Evolutionary conservation across 2,329 filamentous ascomycete species (phyloP), one percentile per base, ranked within the genome.

Genomic region (Fusarium lateritium): DNA sequence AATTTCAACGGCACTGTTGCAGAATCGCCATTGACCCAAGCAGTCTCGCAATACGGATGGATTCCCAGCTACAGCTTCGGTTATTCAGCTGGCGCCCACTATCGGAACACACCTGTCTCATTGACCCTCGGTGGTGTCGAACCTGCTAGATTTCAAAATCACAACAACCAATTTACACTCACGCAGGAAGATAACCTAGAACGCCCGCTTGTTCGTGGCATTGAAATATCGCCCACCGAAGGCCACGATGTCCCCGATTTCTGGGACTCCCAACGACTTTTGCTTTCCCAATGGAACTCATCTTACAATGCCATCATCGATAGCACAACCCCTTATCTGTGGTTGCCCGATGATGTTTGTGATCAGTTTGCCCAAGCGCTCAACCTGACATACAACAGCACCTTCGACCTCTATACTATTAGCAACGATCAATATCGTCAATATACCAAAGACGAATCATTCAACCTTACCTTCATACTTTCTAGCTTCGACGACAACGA

Each of bases 31-130:
- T 74, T 90, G 73, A 79, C 86, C 69, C 78, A 89, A 74, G 79
- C 91, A 52, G 86, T 92, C 43, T 85, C 89, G 73, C 78, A 84
- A 13, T 83, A 85, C 58, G 86, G 86, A 10, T 81, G 80, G 59
- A 91, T 94, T 47, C 89, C 91, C 2, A 93, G 91, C 76, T 84
- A 92, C 65, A 92, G 90, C 42, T 94, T 92, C 75, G 91, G 90
- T 52, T 94, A 90, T 76, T 94, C 92, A 5, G 91, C 91, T 40
- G 92, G 92, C 17, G 91, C 91, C n/a, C 85, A 86, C 65, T 94
- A 94, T 74, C 85, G 74, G 56, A 79, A 81, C 57, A 62, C 80
- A 10, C 84, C 86, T 11, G 83, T 83, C 38, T 90, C 88, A 31
- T 78, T 94, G 45, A 92, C 89, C 0, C 80, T 94, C 11, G 92